A percentile compares a stretch with the other conserved stretches of the same genome.
phyloP scores from a whole-genome alignment of 768 basidiomycete species.

The Boletus rubropictus region DNA sequence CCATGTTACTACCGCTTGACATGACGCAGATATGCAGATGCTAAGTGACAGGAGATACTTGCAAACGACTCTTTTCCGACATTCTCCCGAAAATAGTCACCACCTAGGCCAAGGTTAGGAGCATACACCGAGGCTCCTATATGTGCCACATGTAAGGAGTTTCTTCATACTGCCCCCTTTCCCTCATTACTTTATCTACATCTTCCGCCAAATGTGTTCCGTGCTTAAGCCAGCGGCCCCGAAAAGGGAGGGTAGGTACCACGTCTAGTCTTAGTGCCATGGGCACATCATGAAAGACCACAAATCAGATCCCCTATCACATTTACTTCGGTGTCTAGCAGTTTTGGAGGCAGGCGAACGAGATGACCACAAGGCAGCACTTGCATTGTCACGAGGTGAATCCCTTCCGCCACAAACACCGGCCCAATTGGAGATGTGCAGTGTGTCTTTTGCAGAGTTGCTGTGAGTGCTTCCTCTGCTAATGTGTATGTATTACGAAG shows the following conservation, averaged over 20 bases:
- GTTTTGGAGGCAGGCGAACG: slow-evolving; percentile 14
- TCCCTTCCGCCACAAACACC: slow-evolving; percentile 17
- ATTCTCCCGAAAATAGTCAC: too few species aligned
- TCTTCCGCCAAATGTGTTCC: slow-evolving; percentile 6
- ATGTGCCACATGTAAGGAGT: background rate
- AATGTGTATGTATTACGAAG: too few species aligned
- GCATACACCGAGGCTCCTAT: too few species aligned
- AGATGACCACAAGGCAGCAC: slow-evolving; percentile 15
- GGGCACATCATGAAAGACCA: background rate
- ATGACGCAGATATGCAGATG: too few species aligned
- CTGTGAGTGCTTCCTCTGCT: slow-evolving; percentile 2
- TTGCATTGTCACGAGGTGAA: slow-evolving; percentile 33
- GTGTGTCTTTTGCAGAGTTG: slow-evolving; percentile 6
- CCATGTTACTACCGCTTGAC: too few species aligned
- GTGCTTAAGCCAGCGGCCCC: slow-evolving; percentile 1
- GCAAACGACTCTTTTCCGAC: too few species aligned
- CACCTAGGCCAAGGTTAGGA: too few species aligned
- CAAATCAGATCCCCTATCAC: slow-evolving; percentile 2
- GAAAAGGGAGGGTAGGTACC: slow-evolving; percentile 4
- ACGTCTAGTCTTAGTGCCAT: background rate
- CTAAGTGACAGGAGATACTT: too few species aligned
- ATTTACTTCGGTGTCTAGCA: slow-evolving; percentile 3
- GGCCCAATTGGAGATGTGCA: slow-evolving; percentile 19
- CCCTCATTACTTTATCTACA: too few species aligned
- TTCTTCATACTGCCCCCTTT: background rate